These are phyloP conservation scores for Aegilops sharonensis DNA, from an alignment of 176 grass and related monocot species.

Conservation along the genomic window DNA sequence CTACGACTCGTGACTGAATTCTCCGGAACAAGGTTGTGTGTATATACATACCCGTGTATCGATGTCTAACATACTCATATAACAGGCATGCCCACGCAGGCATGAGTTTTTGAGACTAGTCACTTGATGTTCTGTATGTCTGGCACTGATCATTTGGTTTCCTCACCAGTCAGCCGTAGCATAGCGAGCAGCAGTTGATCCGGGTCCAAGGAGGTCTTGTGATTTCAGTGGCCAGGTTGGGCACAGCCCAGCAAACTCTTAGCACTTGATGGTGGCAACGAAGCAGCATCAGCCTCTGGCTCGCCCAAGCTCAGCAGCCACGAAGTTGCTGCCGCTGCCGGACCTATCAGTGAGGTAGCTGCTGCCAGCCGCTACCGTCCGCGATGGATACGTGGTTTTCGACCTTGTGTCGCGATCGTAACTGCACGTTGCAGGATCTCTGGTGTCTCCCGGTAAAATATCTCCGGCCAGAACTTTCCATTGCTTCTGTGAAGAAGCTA, in stretches of 20 bases:
- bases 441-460: background rate
- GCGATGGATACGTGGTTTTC: background rate
- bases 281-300: background rate
- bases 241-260: no score
- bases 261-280: no score
- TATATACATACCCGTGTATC: slow-evolving; percentile 1
- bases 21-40: background rate
- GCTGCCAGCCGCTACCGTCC: background rate
- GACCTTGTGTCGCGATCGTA: background rate
- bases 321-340: background rate
- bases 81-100: background rate
- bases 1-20: background rate
- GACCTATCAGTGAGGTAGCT: background rate
- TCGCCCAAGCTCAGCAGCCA: background rate
- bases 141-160: background rate
- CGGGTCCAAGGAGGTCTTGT: no score
- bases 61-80: slow-evolving; percentile 14
- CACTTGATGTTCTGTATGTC: background rate
- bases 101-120: slow-evolving; percentile 1
- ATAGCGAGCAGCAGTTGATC: background rate
- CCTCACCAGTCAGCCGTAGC: background rate
- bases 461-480: background rate
- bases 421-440: background rate
- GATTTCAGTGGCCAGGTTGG: no score
- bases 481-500: background rate